Percentiles rank a stretch among this genome's conserved stretches.
Evolutionary conservation across 768 basidiomycete genomes (phyloP).

Genomic region (Galerina sulciceps): DNA sequence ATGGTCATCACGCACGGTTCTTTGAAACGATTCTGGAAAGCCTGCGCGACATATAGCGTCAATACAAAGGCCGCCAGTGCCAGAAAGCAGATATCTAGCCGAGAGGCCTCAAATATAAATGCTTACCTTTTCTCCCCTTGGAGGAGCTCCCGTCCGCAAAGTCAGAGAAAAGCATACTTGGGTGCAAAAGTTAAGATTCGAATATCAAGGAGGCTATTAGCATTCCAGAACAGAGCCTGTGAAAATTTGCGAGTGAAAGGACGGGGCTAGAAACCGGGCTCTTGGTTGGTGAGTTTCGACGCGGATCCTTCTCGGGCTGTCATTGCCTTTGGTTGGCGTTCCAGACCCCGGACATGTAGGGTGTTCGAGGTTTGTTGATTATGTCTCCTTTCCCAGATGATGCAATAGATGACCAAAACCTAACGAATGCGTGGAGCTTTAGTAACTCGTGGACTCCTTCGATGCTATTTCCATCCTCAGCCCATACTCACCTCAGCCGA

Average conservation of each 20-base stretch:
- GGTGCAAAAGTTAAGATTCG: background rate
- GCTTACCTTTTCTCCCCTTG: background rate
- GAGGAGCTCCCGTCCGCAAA: slow-evolving; percentile 1
- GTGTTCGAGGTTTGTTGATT: background rate
- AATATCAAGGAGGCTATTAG: slow-evolving; percentile 2
- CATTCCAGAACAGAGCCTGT: slow-evolving; percentile 20
- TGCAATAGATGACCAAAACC: slow-evolving; percentile 22
- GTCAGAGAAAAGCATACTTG: slow-evolving; percentile 1
- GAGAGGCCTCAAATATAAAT: too few relatives aligned
- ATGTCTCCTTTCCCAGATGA: slow-evolving; percentile 8
- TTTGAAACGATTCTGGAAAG: slow-evolving; percentile 27
- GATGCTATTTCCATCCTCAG: background rate
- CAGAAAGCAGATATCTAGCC: background rate
- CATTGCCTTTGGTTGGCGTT: background rate
- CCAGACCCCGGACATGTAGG: background rate
- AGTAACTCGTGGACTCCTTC: background rate
- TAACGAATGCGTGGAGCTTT: background rate
- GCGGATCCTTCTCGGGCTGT: background rate
- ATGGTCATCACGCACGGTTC: slow-evolving; percentile 14
- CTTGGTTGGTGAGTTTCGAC: background rate
- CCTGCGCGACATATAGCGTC: slow-evolving; percentile 5
- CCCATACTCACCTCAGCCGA: background rate
- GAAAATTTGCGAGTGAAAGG: slow-evolving; percentile 21
- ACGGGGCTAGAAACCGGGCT: background rate
- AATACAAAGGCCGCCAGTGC: background rate